Evolutionary conservation across 352 stramenopile genomes (phyloP).

Genomic region (Globisporangium paddicum): DNA sequence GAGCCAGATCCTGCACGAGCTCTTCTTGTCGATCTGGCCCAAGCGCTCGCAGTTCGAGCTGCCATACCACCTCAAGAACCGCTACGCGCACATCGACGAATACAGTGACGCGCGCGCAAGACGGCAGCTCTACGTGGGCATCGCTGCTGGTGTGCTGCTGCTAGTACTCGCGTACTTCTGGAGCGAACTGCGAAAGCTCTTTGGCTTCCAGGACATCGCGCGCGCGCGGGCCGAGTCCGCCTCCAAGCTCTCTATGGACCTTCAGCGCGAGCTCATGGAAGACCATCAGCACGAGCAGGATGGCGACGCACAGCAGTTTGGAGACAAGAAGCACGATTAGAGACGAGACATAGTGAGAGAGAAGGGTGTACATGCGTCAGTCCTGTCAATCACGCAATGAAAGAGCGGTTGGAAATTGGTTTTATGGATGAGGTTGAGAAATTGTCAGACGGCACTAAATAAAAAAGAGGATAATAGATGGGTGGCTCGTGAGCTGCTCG

Average conservation of each 20-base stretch:
- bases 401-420: neutral
- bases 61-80: conserved; percentile 82
- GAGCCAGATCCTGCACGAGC: conserved; percentile 84
- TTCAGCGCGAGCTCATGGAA: conserved; percentile 24
- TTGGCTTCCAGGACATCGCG: conserved; percentile 69
- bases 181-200: conserved; percentile 39
- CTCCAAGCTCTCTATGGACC: conserved; percentile 49
- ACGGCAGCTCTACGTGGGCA: conserved; percentile 31
- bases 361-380: neutral
- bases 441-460: conserved; percentile 8
- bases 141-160: conserved; percentile 29
- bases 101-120: conserved; percentile 48
- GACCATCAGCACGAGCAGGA: conserved; percentile 3
- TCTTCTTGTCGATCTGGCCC: conserved; percentile 92
- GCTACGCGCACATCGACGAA: conserved; percentile 81
- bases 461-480: conserved; percentile 8
- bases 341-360: too few relatives aligned
- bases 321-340: neutral
- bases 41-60: conserved; percentile 91
- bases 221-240: conserved; percentile 56
- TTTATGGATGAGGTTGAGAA: neutral
- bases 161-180: conserved; percentile 52
- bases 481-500: neutral
- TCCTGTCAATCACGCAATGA: neutral
- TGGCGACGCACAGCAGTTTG: conserved; percentile 9